Conservation (phyloP, 192 early-diverging fungal genomes). For the Pecoramyces ruminantium region DNA sequence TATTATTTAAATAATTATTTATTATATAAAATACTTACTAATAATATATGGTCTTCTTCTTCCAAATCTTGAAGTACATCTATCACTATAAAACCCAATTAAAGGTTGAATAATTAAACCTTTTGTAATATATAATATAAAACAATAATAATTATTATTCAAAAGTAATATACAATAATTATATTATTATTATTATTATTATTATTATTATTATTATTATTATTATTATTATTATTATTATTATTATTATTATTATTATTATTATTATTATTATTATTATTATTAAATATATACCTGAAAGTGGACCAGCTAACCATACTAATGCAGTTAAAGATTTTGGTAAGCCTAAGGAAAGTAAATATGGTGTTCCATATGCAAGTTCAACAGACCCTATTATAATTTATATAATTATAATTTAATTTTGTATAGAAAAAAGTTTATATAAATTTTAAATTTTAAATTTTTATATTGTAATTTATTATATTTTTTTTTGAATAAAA, state of each 20-base stretch:
- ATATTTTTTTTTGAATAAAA: neutral
- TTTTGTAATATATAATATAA: neutral
- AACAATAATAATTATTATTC: too few relatives aligned
- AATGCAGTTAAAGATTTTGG: constrained; percentile 65
- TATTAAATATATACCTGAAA: constrained; percentile 28
- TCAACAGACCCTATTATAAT: constrained; percentile 46
- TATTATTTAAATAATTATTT: too few relatives aligned
- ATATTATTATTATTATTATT: neutral
- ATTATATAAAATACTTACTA: neutral
- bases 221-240: too few relatives aligned
- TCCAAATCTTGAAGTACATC: constrained; percentile 48
- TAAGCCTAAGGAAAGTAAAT: constrained; percentile 65
- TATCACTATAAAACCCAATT: constrained; percentile 71
- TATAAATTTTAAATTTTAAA: neutral
- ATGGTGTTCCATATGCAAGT: constrained; percentile 69
- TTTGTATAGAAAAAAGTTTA: too few relatives aligned
- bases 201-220: neutral
- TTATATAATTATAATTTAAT: neutral
- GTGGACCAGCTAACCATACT: constrained; percentile 85
- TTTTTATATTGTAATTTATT: constrained; percentile 7
- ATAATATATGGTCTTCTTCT: constrained; percentile 74
- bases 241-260: too few relatives aligned
- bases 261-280: too few relatives aligned
- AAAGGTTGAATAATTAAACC: constrained; percentile 54
- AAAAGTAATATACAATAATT: too few relatives aligned